phyloP scores from a whole-genome alignment of 176 grass and related monocot genomes.

The Tillandsia leiboldiana region DNA sequence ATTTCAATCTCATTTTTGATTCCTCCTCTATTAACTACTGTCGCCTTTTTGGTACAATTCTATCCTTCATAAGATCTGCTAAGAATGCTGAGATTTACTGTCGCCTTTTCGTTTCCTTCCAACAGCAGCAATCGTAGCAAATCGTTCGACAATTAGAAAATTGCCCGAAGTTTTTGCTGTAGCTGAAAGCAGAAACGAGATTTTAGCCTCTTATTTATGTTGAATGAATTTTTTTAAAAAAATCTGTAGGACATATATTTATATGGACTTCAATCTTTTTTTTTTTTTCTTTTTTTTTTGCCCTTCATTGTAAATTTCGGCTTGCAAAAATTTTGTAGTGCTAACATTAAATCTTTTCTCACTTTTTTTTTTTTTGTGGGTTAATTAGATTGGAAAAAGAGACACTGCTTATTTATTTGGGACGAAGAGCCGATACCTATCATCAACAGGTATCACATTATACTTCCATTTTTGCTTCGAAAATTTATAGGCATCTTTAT shows the following conservation, averaged over 20 bases:
- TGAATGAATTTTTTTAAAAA: no score
- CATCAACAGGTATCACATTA: slow-evolving; percentile 38
- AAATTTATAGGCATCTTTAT: not conserved
- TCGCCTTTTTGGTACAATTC: no score
- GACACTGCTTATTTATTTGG: slow-evolving; percentile 2
- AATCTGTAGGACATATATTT: not conserved
- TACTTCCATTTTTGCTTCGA: not conserved
- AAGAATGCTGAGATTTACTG: no score
- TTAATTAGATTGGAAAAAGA: slow-evolving; percentile 32
- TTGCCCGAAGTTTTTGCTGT: no score
- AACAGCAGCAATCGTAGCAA: no score
- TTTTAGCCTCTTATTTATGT: no score
- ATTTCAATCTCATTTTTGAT: no score
- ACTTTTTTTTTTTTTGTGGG: not conserved
- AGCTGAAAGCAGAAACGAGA: no score
- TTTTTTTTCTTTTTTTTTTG: not conserved
- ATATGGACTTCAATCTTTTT: not conserved
- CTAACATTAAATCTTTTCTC: slow-evolving; percentile 1
- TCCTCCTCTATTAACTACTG: no score
- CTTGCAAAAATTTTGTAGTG: not conserved
- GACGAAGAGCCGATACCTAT: slow-evolving; percentile 17
- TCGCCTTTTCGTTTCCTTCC: no score
- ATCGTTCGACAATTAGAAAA: no score
- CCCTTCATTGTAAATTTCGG: not conserved
- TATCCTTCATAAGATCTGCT: no score